Base-by-base conservation (phyloP, 2,329 filamentous ascomycete species). In the Clarireedia homoeocarpa region DNA sequence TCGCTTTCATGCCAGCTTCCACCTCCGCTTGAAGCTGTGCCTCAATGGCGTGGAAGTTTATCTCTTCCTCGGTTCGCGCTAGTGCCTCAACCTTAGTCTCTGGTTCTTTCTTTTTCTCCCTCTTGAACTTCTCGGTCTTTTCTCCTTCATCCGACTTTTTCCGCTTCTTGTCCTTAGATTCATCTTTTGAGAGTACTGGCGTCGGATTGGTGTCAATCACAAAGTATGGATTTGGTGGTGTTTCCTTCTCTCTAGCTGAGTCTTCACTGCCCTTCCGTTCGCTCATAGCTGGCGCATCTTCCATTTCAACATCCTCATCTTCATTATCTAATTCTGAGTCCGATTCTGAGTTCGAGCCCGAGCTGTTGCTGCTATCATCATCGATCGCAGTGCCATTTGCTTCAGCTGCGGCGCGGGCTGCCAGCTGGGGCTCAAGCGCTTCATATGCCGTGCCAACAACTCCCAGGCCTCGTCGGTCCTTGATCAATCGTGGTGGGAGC, bases 81-180 rank as follows among this genome's bases (percentile, higher is more conserved):
- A 10, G 9, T 38, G 86, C 9, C 20, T 47, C 44, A 24, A n/a
- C 45, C 26, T 48, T 10, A 34, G 26, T 14, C 45, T 53, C 30
- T 6, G n/a, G 20, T 14, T 45, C 20, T 5, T 15, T 20, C 47
- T 89, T 83, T 75, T 94, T 95, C 62, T 95, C 89, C 24, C 96
- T 89, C 38, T 57, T 55, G 7, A 26, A 23, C 24, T 57, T 53
- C 17, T 30, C 24, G 9, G n/a, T 23, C 15, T 17, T 38, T 4
- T 3, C n/a, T 17, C 23, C 49, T 10, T 3, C n/a, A 3, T 27
- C 20, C 39, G 24, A 7, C n/a, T 39, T 44, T 3, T 53, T 30
- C 9, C 30, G 6, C 15, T 63, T 62, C 48, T 59, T 61, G n/a
- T 53, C 58, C 56, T 61, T 62, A 17, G 45, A 30, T 3, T 46